phyloP scores from a whole-genome alignment of 140 eudicot species.

The Cichorium intybus region DNA sequence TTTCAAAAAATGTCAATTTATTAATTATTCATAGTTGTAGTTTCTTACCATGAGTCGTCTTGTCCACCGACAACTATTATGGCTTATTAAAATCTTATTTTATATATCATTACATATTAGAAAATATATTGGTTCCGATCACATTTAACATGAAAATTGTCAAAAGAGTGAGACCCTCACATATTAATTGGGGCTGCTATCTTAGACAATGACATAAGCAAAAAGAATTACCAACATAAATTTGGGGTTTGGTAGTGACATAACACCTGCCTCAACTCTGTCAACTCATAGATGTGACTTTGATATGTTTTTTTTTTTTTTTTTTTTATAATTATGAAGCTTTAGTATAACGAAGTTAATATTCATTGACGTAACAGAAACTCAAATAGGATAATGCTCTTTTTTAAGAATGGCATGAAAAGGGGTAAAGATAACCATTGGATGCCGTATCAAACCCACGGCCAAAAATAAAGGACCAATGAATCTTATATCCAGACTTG shows the following conservation, averaged over 20 bases:
- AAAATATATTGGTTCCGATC: slow-evolving; percentile 12
- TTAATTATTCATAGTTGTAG: neutral
- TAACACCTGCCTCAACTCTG: slow-evolving; percentile 19
- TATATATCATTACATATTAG: slow-evolving; percentile 5
- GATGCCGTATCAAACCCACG: too few relatives aligned
- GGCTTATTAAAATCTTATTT: neutral
- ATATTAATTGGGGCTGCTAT: slow-evolving; percentile 17
- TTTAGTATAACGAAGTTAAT: neutral
- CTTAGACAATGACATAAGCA: slow-evolving; percentile 23
- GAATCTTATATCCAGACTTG: too few relatives aligned
- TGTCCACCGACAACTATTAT: slow-evolving; percentile 14
- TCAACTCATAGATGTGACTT: slow-evolving; percentile 14
- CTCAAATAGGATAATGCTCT: neutral
- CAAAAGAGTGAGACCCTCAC: slow-evolving; percentile 14
- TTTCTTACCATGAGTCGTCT: neutral
- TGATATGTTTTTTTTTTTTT: neutral
- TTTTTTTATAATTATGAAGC: neutral
- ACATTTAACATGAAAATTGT: slow-evolving; percentile 19
- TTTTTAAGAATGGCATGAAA: too few relatives aligned
- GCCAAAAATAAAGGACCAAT: too few relatives aligned
- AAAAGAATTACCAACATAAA: slow-evolving; percentile 18
- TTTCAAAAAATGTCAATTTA: neutral
- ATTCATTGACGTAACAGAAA: neutral
- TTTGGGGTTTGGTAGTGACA: slow-evolving; percentile 6
- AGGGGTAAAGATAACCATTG: too few relatives aligned